Evolutionary conservation across 2,329 filamentous ascomycete species (phyloP).

Genomic region (Gaeumannomyces sp.): DNA sequence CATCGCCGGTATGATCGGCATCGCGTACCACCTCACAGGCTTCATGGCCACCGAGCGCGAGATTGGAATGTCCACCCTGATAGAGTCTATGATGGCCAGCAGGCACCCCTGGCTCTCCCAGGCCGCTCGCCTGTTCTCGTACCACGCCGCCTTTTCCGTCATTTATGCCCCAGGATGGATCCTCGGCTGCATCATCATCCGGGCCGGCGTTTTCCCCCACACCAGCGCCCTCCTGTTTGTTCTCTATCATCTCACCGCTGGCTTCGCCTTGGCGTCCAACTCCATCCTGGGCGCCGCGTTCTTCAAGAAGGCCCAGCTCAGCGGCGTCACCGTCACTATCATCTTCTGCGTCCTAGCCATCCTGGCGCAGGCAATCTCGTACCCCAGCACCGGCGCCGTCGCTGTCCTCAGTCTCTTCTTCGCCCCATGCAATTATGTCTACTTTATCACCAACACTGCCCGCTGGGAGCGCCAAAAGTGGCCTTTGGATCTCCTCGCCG

Average conservation of each 20-base stretch:
- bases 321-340: constrained; percentile 73
- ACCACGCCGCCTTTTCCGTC: constrained; percentile 73
- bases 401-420: constrained; percentile 70
- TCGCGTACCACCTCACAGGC: constrained; percentile 82
- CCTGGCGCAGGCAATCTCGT: constrained; percentile 67
- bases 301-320: constrained; percentile 82
- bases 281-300: constrained; percentile 76
- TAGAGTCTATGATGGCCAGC: constrained; percentile 88
- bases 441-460: constrained; percentile 69
- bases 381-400: constrained; percentile 57
- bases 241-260: constrained; percentile 69
- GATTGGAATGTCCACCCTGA: constrained; percentile 76
- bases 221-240: constrained; percentile 61
- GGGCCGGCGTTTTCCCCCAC: constrained; percentile 56
- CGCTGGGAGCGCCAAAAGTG: constrained; percentile 62
- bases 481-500: constrained; percentile 54
- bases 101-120: constrained; percentile 69
- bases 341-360: constrained; percentile 70
- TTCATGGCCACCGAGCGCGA: constrained; percentile 82
- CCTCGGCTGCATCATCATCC: constrained; percentile 61
- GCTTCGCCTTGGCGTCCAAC: constrained; percentile 71
- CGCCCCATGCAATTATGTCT: constrained; percentile 81
- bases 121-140: constrained; percentile 67
- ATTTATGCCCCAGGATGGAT: constrained; percentile 82
- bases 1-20: constrained; percentile 70